Evolutionary conservation across 768 basidiomycete genomes (phyloP).

Genomic region (Xerocomus brunneocitrinus): DNA sequence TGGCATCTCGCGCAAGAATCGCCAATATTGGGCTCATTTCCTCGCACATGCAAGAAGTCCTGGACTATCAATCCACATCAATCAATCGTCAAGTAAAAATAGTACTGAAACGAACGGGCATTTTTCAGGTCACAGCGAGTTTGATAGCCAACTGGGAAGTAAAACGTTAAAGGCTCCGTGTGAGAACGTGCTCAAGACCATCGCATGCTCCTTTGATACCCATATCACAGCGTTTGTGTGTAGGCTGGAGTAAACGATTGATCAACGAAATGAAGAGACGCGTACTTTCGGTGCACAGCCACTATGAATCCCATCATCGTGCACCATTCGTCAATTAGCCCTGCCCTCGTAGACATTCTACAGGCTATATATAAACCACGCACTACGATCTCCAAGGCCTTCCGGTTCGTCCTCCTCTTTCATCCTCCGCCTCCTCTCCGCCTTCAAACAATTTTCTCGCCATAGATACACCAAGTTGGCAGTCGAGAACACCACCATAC

Average conservation of each 20-base stretch:
- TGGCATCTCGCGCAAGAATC: background rate
- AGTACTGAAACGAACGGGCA: background rate
- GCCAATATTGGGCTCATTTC: background rate
- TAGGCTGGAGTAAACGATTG: background rate
- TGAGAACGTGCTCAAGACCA: background rate
- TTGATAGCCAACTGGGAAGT: too few relatives aligned
- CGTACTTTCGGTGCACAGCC: background rate
- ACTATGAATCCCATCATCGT: background rate
- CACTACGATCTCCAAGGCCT: constrained; percentile 47
- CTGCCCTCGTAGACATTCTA: constrained; percentile 14
- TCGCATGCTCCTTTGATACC: background rate
- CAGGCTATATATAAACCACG: constrained; percentile 54
- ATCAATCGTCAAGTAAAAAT: too few relatives aligned
- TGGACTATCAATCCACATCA: background rate
- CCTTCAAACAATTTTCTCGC: constrained; percentile 45
- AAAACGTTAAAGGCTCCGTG: too few relatives aligned
- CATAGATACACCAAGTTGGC: constrained; percentile 41
- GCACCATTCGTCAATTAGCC: too few relatives aligned
- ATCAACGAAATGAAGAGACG: too few relatives aligned
- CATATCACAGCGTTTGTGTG: background rate
- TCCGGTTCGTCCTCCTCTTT: constrained; percentile 35
- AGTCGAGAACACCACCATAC: constrained; percentile 35
- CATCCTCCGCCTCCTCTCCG: constrained; percentile 29
- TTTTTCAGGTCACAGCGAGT: too few relatives aligned
- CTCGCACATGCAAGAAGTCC: background rate